Base-by-base conservation (phyloP, 805 yeast genomes). In the Saturnispora halmiae region DNA sequence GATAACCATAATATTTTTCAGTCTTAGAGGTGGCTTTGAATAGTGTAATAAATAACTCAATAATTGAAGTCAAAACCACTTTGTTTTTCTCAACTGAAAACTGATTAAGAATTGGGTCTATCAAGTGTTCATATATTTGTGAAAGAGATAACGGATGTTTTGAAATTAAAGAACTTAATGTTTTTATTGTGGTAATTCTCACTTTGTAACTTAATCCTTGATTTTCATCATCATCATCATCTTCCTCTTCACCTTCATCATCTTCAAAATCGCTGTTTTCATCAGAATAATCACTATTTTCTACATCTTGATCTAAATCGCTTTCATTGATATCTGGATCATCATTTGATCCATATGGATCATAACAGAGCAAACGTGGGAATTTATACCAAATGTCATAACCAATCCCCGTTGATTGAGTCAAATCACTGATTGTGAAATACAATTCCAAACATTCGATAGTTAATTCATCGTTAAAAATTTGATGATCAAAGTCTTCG, bases 141-240 rank as follows among this genome's bases (percentile, higher is more conserved):
- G 65, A 56, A 14, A 75, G 50, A 2, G 54, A 42, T 1, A 45
- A 40, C 2, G 78, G 73, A 38, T 61, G 63, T 2, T 52, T 47
- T 3, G 51, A 51, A n/a, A 71, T 58, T 11, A 72, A 42, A 0
- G 66, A 51, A 14, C 65, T 55, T 6, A 71, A 51, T 26, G 77
- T 51, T 24, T 59, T 60, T 6, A 73, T 65, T 0, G 83, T 60
- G 40, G 69, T 70, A 31, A 73, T 62, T 44, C 92, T 63, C 15
- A 82, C 58, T 47, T 73, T 78, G 88, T 79, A 2, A 80, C 69
- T 15, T 53, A 56, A 19, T 60, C 64, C 31, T 18, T 26, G 18
- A 19, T 26, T 15, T 15, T 37, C 30, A 25, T 63, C 64, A 16
- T 58, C 61, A 14, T 63, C 65, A 20, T 52, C 56, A 27, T 72